phyloP scores from a whole-genome alignment of 805 yeast genomes.

The Kuraishia floccosa region DNA sequence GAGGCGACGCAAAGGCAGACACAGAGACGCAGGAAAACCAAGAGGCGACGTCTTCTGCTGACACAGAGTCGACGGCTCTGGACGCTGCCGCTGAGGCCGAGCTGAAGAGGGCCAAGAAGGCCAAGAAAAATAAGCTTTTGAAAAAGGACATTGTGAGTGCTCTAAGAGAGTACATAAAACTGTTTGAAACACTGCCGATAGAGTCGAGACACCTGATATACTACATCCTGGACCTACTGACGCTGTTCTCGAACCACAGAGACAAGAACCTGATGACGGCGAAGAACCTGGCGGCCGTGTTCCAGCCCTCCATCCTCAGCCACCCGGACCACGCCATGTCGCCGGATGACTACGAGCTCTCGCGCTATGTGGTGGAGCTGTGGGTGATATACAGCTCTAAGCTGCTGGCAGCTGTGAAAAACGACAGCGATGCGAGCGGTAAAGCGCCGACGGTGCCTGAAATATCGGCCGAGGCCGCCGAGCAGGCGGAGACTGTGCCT shows the following conservation, averaged over 20 bases:
- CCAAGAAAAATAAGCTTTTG: constrained; percentile 41
- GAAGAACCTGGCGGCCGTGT: constrained; percentile 86
- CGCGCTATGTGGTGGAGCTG: constrained; percentile 80
- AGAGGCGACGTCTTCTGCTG: constrained; percentile 7
- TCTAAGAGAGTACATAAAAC: constrained; percentile 54
- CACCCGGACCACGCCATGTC: constrained; percentile 90
- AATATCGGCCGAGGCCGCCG: no score
- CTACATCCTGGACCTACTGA: constrained; percentile 76
- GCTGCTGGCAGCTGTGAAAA: constrained; percentile 51
- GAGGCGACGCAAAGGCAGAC: constrained; percentile 1
- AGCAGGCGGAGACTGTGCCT: no score
- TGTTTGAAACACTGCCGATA: constrained; percentile 64
- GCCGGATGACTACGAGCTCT: constrained; percentile 83
- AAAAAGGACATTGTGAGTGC: constrained; percentile 59
- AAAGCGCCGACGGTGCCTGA: no score
- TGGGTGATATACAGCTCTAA: constrained; percentile 78
- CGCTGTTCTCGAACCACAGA: constrained; percentile 74
- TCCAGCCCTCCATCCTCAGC: constrained; percentile 91
- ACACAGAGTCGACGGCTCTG: background rate
- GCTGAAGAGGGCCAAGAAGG: constrained; percentile 20
- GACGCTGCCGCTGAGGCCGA: background rate
- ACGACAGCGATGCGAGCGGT: no score
- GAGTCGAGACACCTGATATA: constrained; percentile 73
- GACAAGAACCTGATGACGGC: constrained; percentile 84
- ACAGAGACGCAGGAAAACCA: no score